A percentile compares a stretch with the other conserved stretches of the same genome.
Evolutionary conservation across 768 basidiomycete species (phyloP).

Genomic region (Collybia sp.): DNA sequence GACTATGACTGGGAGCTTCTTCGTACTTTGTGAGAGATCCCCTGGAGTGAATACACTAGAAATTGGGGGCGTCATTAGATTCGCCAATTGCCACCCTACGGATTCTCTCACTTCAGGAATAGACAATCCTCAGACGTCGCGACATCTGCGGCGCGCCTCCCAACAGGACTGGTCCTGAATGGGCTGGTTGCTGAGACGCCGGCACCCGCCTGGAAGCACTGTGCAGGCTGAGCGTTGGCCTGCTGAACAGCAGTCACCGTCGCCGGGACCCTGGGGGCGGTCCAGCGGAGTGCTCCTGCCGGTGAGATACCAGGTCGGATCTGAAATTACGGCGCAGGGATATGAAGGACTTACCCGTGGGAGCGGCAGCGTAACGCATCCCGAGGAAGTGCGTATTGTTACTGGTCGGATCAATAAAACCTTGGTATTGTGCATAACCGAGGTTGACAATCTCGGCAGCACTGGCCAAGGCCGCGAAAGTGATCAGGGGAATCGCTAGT

Average conservation of each 20-base stretch:
- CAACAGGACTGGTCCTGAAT: conserved; percentile 10
- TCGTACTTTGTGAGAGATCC: conserved; percentile 16
- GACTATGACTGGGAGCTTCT: conserved; percentile 28
- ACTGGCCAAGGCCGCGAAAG: background rate
- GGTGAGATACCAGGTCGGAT: background rate
- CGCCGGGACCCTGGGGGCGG: conserved; percentile 23
- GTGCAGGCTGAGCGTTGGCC: conserved; percentile 19
- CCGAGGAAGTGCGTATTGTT: conserved; percentile 31
- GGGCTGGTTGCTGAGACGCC: conserved; percentile 24
- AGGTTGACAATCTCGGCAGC: conserved; percentile 21
- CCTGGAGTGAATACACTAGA: conserved; percentile 26
- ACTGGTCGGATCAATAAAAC: conserved; percentile 22
- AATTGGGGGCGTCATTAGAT: background rate
- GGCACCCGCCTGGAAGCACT: conserved; percentile 20
- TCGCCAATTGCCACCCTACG: too few species aligned
- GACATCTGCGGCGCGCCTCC: conserved; percentile 2
- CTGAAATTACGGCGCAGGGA: background rate
- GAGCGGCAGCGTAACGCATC: conserved; percentile 43
- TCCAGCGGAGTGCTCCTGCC: conserved; percentile 26
- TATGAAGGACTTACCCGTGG: conserved; percentile 25
- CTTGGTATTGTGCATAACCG: conserved; percentile 38
- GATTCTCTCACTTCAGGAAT: conserved; percentile 24
- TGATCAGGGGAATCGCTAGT: background rate
- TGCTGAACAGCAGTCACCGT: conserved; percentile 18
- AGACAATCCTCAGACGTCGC: conserved; percentile 29